Conservation (phyloP, 257 asterid genomes). For the Solanum sejunctum region DNA sequence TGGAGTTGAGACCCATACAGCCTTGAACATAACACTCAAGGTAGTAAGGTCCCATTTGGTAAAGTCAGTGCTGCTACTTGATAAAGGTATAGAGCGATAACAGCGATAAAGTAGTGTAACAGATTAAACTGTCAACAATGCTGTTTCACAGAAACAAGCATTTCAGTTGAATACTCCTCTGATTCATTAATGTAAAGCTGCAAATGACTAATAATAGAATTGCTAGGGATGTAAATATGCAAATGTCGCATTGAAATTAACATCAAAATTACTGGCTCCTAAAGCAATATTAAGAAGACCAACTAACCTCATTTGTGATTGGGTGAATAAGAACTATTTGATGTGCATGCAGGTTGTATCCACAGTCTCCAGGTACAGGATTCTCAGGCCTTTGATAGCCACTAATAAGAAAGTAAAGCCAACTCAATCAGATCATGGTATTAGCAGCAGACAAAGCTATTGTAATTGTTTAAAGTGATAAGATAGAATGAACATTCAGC, state of each 20-base stretch:
- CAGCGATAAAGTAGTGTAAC: background rate
- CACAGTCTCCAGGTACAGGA: constrained; percentile 98
- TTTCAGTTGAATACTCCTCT: background rate
- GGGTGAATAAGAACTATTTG: constrained; percentile 59
- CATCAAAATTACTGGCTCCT: background rate
- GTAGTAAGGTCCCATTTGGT: background rate
- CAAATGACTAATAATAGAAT: background rate
- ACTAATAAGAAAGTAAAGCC: constrained; percentile 22
- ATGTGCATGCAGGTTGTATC: constrained; percentile 92
- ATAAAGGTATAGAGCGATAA: background rate
- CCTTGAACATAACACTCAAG: background rate
- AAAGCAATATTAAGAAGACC: background rate
- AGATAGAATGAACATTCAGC: background rate
- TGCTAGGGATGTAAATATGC: background rate
- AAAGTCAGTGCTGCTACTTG: background rate
- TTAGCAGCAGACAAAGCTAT: background rate
- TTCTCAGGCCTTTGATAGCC: constrained; percentile 75
- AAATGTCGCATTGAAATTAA: background rate
- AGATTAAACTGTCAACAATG: background rate
- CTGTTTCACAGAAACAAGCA: background rate
- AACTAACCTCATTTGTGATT: constrained; percentile 44
- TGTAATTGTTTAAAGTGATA: background rate
- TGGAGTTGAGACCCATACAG: background rate
- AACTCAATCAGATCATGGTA: background rate
- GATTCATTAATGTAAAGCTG: background rate